Percentiles rank a stretch among this genome's conserved stretches.
phyloP scores from a whole-genome alignment of 148 eudicot species.

The Salicornia ramosissima region DNA sequence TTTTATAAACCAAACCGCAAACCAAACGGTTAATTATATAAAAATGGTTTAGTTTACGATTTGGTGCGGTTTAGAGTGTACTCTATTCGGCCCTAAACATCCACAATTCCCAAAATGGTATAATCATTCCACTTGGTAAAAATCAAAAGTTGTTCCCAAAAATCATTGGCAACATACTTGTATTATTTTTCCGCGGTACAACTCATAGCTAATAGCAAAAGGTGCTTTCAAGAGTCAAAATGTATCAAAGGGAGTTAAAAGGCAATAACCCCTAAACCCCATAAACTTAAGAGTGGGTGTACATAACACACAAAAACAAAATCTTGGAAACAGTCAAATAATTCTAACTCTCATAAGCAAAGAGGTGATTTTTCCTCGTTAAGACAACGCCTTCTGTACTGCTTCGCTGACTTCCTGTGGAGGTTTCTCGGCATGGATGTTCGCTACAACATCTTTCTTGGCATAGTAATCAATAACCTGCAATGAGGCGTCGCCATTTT shows the following conservation, averaged over 20 bases:
- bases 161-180: not conserved
- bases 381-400: conserved; percentile 40
- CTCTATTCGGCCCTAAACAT: too few relatives aligned
- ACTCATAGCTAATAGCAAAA: conserved; percentile 15
- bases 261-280: conserved; percentile 20
- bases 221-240: conserved; percentile 16
- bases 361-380: conserved; percentile 13
- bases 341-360: conserved; percentile 6
- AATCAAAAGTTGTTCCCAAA: not conserved
- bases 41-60: too few relatives aligned
- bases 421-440: conserved; percentile 71
- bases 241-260: conserved; percentile 9
- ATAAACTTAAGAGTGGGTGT: conserved; percentile 4
- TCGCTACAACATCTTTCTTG: conserved; percentile 55
- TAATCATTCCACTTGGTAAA: not conserved
- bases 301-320: conserved; percentile 23
- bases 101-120: not conserved
- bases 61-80: too few relatives aligned
- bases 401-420: conserved; percentile 39
- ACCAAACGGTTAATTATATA: too few relatives aligned
- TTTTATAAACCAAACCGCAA: too few relatives aligned
- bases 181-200: conserved; percentile 14
- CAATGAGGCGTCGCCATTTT: not conserved
- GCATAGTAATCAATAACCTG: conserved; percentile 66
- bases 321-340: conserved; percentile 18